A percentile compares a stretch with the other conserved stretches of the same genome.
phyloP scores from a whole-genome alignment of 73 alveolate species.

The Paramecium sonneborni region DNA sequence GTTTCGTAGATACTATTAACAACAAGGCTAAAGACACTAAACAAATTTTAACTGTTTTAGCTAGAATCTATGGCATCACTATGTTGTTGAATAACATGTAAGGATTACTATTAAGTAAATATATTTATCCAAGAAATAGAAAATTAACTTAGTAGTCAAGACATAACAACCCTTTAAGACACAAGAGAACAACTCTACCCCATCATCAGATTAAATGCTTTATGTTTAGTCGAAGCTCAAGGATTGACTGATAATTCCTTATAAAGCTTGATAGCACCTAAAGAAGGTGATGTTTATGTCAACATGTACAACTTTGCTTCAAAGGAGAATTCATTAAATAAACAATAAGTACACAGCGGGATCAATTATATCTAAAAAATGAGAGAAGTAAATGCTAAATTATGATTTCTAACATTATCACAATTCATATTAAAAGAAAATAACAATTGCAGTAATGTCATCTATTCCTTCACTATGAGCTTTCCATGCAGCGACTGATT shows the following conservation, averaged over 20 bases:
- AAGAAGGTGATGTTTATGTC: conserved; percentile 35
- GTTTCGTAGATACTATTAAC: conserved; percentile 48
- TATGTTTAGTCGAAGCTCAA: neutral
- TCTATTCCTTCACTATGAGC: conserved; percentile 41
- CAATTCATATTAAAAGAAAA: neutral
- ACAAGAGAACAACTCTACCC: neutral
- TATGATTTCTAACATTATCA: neutral
- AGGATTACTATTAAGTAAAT: conserved; percentile 39
- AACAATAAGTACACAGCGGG: neutral
- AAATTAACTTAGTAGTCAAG: neutral
- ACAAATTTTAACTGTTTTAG: conserved; percentile 1
- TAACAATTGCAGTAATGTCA: conserved; percentile 39
- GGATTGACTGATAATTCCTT: conserved; percentile 61
- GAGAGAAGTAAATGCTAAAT: conserved; percentile 39
- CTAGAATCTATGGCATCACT: conserved; percentile 52
- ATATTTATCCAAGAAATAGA: neutral
- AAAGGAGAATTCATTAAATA: conserved; percentile 37
- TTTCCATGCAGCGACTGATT: conserved; percentile 2
- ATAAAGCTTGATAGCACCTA: conserved; percentile 54
- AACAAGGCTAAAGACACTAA: conserved; percentile 31
- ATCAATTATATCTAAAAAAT: neutral
- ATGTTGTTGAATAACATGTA: neutral
- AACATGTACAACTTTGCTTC: conserved; percentile 37
- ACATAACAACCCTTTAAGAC: neutral
- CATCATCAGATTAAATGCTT: neutral